These are phyloP conservation scores for Phytophthora citrophthora DNA, from an alignment of 352 stramenopile genomes.

Conservation along the genomic window DNA sequence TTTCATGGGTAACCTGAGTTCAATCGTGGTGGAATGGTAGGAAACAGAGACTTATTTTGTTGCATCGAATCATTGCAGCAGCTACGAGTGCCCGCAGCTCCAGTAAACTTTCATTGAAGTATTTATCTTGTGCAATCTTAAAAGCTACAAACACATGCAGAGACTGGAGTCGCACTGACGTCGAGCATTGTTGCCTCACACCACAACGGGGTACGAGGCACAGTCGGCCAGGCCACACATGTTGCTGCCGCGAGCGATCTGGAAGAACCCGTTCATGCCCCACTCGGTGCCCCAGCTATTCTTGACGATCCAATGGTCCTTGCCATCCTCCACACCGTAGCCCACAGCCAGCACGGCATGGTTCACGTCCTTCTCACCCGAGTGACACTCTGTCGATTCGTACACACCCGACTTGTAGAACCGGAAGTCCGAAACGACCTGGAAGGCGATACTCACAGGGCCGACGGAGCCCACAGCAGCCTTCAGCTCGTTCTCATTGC, in stretches of 20 bases:
- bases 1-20: too few relatives aligned
- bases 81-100: too few relatives aligned
- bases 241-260: constrained; percentile 91
- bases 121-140: too few relatives aligned
- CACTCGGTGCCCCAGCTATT: constrained; percentile 95
- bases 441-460: constrained; percentile 86
- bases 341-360: constrained; percentile 96
- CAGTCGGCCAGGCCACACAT: constrained; percentile 90
- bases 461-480: constrained; percentile 66
- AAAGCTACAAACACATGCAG: constrained; percentile 5
- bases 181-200: constrained; percentile 21
- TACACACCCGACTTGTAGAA: constrained; percentile 92
- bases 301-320: constrained; percentile 97
- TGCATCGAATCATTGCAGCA: too few relatives aligned
- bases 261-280: constrained; percentile 97
- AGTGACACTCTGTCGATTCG: constrained; percentile 82
- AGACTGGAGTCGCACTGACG: constrained; percentile 6
- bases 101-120: too few relatives aligned
- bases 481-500: constrained; percentile 81
- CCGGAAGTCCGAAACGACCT: constrained; percentile 89
- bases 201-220: constrained; percentile 85
- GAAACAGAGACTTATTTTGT: too few relatives aligned
- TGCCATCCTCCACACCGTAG: constrained; percentile 93
- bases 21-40: too few relatives aligned
- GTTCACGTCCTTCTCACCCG: constrained; percentile 87